Evolutionary conservation across 768 basidiomycete genomes (phyloP), one percentile per base, ranked within the genome.

Genomic region (Suillus discolor): DNA sequence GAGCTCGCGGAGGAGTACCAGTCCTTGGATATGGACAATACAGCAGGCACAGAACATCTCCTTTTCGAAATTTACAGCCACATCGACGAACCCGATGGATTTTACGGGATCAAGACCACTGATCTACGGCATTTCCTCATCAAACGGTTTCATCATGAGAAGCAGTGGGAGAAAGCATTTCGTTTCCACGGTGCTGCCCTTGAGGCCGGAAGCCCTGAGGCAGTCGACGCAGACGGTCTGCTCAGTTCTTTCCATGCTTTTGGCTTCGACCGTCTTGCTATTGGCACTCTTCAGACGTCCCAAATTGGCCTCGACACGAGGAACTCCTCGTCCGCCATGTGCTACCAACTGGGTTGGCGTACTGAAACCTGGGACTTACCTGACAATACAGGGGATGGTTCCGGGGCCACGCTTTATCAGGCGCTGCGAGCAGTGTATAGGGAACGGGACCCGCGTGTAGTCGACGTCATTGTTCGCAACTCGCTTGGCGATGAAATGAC

Each of bases 81-180:
- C 70, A 95, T 99, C 66, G 96, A 97, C 72, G 97, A 99, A 74
- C 96, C 96, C 0, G 97, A 99, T 71, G 96, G 97, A 2, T 99
- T 99, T 75, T 99, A 99, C 76, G 95, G 95, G 6, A 95, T 99
- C 66, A 84, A 89, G 67, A 88, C 91, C 8, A 77, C 83, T 39
- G 88, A 99, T 72, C 84, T 93, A n/a, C 85, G 87, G 31, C 84
- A 86, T 53, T 92, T 96, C 64, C 83, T 99, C 42, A 82, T 96
- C 61, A 90, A 88, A 67, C 87, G 94, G 12, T 90, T 97, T 67
- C 92, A 94, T 70, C 97, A 99, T 68, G 97, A 99, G 75, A 84
- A 89, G 23, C 91, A 96, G 72, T 97, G 95, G 92, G 88, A 90
- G 54, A 93, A 91, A 72, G 95, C 96, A 0, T 94, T 99, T 71